These are phyloP conservation scores for Fomitopsis pulvina DNA, from an alignment of 768 basidiomycete genomes.

Conservation along the genomic window DNA sequence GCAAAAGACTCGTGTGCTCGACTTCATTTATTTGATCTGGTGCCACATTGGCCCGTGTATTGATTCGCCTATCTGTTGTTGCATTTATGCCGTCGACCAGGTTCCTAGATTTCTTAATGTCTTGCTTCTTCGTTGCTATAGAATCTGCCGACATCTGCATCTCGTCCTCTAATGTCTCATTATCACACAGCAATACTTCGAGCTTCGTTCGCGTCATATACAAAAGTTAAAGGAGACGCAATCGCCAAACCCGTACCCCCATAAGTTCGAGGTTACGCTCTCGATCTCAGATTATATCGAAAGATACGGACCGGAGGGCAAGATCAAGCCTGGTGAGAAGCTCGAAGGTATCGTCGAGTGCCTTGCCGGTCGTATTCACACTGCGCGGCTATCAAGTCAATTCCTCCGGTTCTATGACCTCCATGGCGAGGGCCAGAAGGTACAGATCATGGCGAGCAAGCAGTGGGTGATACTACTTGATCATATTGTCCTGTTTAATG, in stretches of 20 bases:
- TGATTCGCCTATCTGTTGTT: not conserved
- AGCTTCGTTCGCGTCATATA: slow-evolving; percentile 85
- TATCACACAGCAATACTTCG: slow-evolving; percentile 89
- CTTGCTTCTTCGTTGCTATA: not conserved
- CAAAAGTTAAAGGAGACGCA: slow-evolving; percentile 78
- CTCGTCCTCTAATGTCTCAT: not conserved
- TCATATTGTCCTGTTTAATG: not conserved
- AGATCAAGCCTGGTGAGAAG: slow-evolving; percentile 61
- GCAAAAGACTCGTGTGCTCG: too few relatives aligned
- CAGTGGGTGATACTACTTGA: too few relatives aligned
- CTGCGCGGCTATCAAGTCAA: slow-evolving; percentile 72
- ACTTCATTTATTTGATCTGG: too few relatives aligned
- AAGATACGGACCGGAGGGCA: slow-evolving; percentile 66
- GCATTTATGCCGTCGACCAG: not conserved
- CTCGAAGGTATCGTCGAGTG: slow-evolving; percentile 50
- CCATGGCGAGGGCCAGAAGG: slow-evolving; percentile 84
- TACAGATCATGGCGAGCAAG: slow-evolving; percentile 91
- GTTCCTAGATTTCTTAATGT: not conserved
- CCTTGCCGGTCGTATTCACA: slow-evolving; percentile 89
- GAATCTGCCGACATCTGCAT: not conserved
- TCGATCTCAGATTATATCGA: slow-evolving; percentile 72
- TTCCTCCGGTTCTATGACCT: slow-evolving; percentile 95
- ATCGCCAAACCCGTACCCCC: slow-evolving; percentile 92
- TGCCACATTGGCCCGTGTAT: too few relatives aligned
- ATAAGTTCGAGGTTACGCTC: slow-evolving; percentile 91